Conservation (phyloP, 495 filamentous ascomycete species). For the Parathielavia hyrcaniae region DNA sequence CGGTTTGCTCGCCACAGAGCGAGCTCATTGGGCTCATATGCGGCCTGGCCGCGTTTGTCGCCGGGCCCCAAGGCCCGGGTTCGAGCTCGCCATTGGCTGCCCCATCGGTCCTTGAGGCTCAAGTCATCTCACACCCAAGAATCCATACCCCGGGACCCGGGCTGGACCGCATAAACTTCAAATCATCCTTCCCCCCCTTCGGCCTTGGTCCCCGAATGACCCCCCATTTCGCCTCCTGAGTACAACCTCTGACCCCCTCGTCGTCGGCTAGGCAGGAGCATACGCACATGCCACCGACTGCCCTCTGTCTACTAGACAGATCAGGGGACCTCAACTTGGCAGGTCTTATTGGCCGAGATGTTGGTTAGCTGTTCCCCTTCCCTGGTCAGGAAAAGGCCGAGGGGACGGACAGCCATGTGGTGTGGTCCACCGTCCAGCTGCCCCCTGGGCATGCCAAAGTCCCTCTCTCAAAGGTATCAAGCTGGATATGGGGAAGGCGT, state of each 20-base stretch:
- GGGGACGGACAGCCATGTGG: slow-evolving; percentile 1
- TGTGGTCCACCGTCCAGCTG: background rate
- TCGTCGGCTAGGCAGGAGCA: background rate
- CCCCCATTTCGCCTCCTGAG: slow-evolving; percentile 1
- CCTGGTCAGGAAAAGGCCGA: background rate
- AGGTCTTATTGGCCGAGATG: slow-evolving; percentile 5
- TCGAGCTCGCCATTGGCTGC: background rate
- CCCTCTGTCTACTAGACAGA: background rate
- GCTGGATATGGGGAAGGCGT: background rate
- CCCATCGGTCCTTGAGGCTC: background rate
- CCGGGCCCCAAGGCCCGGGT: background rate
- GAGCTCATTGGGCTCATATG: background rate
- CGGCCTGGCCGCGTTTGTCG: background rate
- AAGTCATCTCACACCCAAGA: slow-evolving; percentile 1
- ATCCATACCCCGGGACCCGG: background rate
- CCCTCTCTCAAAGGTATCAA: background rate
- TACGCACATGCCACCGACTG: background rate
- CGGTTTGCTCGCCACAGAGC: background rate
- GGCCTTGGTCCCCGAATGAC: background rate
- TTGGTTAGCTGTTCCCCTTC: too few relatives aligned
- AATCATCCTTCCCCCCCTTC: background rate
- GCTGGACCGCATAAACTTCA: slow-evolving; percentile 5
- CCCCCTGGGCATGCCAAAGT: background rate
- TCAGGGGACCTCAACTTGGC: slow-evolving; percentile 6
- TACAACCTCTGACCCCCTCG: background rate